Evolutionary conservation across 202 grass and related monocot genomes (phyloP), one percentile per base, ranked within the genome.

Genomic region (Carex sylvatica): DNA sequence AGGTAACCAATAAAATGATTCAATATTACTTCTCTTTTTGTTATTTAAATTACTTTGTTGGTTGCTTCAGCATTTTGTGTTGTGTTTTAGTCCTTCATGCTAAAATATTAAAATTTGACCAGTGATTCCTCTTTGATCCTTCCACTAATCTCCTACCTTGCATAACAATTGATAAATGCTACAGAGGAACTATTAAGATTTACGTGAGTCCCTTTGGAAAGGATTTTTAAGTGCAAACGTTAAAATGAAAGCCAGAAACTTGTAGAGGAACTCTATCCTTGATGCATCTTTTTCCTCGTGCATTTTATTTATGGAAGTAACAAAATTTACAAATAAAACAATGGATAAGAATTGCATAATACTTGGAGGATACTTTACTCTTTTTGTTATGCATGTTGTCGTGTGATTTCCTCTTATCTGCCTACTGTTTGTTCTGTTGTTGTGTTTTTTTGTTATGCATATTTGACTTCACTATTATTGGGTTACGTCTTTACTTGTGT

Each of bases 1-100:
- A 93, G 96, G 96, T 99, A 93, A 85, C 47, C 65, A 49, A 22
- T 71, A 47, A 46, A 58, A 11, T 20, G 24, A 76, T 23, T 67
- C 68, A 13, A 6, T 49, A 49, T 16, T 46, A 18, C 28, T 13
- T 52, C 30, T 23, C 78, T 46, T 59, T 71, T 77, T 88, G 9
- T 61, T 49, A 15, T 55, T 19, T 72, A 68, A 8, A 36, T 24
- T 12, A 64, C 82, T 78, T 61, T 56, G 12, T 80, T 83, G 65
- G 31, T 28, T 74, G 40, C 33, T 66, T n/a, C 65, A 87, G 23
- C 56, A 84, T 79, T 67, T 52, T 16, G 6, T 81, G 19, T 49
- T 65, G 65, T 33, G 40, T 40, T 58, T 36, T 13, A 28, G n/a
- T 62, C 31, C 16, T 44, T 23, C 65, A 36, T 69, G 13, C 46